Conservation (phyloP, 805 yeast genomes). For the Teunomyces kruisii region DNA sequence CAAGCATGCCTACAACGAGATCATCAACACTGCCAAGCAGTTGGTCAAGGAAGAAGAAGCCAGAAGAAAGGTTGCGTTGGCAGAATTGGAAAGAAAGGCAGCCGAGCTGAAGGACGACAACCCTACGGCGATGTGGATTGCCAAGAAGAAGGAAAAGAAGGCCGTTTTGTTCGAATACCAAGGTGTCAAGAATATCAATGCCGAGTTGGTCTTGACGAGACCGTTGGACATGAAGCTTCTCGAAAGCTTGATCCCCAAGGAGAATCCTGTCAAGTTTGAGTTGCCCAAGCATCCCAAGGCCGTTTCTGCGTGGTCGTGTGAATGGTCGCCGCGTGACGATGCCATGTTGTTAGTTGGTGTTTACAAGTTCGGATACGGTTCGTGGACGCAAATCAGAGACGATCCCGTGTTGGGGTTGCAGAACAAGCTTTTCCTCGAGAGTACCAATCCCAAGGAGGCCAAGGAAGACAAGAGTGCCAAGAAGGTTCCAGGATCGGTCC, state of each 20-base stretch:
- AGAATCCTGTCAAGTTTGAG: constrained; percentile 59
- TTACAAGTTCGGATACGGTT: constrained; percentile 90
- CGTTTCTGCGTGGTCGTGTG: constrained; percentile 88
- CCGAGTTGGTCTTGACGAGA: constrained; percentile 79
- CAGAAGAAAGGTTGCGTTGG: constrained; percentile 54
- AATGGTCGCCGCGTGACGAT: constrained; percentile 83
- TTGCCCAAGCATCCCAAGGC: constrained; percentile 67
- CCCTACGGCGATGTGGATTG: constrained; percentile 53
- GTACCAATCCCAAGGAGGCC: constrained; percentile 14
- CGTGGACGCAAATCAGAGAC: constrained; percentile 92
- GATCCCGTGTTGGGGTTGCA: constrained; percentile 88
- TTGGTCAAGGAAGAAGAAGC: constrained; percentile 65
- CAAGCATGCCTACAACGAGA: constrained; percentile 72
- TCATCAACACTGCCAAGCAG: constrained; percentile 60
- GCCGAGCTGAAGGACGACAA: constrained; percentile 51
- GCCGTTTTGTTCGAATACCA: constrained; percentile 87
- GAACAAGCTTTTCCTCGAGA: constrained; percentile 74
- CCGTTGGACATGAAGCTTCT: constrained; percentile 80
- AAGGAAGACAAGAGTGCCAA: constrained; percentile 42
- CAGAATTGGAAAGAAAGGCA: constrained; percentile 61
- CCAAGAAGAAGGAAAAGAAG: constrained; percentile 79
- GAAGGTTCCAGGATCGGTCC: constrained; percentile 89
- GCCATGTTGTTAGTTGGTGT: constrained; percentile 86
- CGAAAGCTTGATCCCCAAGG: constrained; percentile 50
- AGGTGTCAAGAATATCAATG: constrained; percentile 86